A percentile compares a stretch with the other conserved stretches of the same genome.
These are phyloP conservation scores for Populus alba DNA, from an alignment of 345 rosid species.

Conservation along the genomic window DNA sequence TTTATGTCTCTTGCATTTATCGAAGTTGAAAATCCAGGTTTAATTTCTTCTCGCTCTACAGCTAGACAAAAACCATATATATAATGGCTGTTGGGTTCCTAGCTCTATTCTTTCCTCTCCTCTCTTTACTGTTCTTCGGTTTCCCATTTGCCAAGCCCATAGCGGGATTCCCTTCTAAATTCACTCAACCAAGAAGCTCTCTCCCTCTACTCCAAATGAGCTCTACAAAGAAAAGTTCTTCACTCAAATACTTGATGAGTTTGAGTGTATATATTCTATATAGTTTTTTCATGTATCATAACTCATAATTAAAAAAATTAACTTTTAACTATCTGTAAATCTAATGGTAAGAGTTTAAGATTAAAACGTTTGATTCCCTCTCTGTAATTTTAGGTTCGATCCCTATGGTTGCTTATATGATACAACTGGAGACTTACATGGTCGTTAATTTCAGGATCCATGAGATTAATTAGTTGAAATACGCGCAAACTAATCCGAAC, in stretches of 20 bases:
- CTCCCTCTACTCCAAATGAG: conserved; percentile 8
- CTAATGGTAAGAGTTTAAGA: no score
- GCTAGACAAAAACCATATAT: background rate
- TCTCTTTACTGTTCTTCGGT: conserved; percentile 1
- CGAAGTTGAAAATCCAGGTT: no score
- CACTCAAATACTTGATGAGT: conserved; percentile 51
- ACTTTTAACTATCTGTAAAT: no score
- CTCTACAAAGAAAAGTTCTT: conserved; percentile 38
- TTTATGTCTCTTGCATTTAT: background rate
- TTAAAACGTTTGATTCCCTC: no score
- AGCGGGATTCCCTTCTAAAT: conserved; percentile 37
- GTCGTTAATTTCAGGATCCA: no score
- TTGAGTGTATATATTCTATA: no score
- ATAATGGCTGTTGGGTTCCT: conserved; percentile 12
- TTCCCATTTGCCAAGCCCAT: conserved; percentile 8
- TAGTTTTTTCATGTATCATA: no score
- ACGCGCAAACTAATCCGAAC: no score
- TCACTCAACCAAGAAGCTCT: conserved; percentile 16
- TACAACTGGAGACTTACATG: no score
- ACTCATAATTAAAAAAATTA: background rate
- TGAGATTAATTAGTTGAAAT: no score
- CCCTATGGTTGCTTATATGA: no score
- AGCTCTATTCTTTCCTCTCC: conserved; percentile 6
- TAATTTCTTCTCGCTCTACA: background rate
- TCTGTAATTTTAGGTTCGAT: no score